Percentiles rank a stretch among this genome's conserved stretches.
phyloP scores from a whole-genome alignment of 129 eudicot genomes.

The Cynara cardunculus region DNA sequence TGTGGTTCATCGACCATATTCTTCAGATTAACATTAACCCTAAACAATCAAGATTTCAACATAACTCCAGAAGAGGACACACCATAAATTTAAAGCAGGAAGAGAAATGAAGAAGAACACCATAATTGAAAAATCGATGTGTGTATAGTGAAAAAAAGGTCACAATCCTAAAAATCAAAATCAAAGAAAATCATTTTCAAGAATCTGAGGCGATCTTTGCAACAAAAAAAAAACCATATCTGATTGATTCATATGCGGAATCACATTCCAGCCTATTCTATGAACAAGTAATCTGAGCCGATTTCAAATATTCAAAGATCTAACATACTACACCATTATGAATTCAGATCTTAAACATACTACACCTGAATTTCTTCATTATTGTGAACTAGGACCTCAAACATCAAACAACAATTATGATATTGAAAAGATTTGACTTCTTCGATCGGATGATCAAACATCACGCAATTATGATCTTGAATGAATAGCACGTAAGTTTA shows the following conservation, averaged over 20 bases:
- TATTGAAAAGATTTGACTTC: too few species aligned
- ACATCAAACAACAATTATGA: not conserved
- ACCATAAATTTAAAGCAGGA: not conserved
- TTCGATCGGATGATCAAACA: too few species aligned
- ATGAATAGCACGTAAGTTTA: too few species aligned
- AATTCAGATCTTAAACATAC: too few species aligned
- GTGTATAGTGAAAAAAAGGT: not conserved
- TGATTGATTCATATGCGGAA: not conserved
- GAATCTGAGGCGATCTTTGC: not conserved
- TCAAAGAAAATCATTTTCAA: not conserved
- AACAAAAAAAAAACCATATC: not conserved
- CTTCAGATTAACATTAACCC: not conserved
- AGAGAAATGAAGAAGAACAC: not conserved
- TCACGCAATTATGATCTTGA: too few species aligned
- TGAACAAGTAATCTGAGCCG: not conserved
- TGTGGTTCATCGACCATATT: not conserved
- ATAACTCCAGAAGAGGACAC: not conserved
- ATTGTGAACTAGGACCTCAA: not conserved
- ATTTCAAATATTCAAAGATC: too few species aligned
- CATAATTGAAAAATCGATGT: not conserved
- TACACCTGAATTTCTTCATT: not conserved
- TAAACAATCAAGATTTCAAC: not conserved
- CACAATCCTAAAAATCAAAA: not conserved
- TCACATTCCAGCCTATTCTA: not conserved
- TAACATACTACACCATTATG: not conserved